Evolutionary conservation across 1,139 yeast genomes (phyloP), one percentile per base, ranked within the genome.

Genomic region (Yamadazyma sp.): DNA sequence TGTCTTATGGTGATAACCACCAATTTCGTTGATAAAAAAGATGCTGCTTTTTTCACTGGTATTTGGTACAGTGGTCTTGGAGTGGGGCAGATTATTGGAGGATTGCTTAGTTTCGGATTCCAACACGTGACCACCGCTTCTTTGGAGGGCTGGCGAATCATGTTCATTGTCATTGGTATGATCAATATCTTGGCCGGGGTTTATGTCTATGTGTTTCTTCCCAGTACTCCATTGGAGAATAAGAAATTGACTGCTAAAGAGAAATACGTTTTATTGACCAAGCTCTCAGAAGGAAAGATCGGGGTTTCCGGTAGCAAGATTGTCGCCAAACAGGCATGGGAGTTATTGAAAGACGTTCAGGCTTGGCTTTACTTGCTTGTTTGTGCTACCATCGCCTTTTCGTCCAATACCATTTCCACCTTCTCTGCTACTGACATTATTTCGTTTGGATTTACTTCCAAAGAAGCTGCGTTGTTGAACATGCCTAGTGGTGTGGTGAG

Each of bases 241-340:
- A 62, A 17, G 49, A 62, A 61, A 51, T 54, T 45, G 58, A 77
- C 41, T 57, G 62, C 20, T 65, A 67, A 23, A 63, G 70, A 34
- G 61, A 66, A 40, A 59, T 61, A 44, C 33, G 44, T 29, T 34
- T 54, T 38, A 55, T 59, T 15, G 59, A 61, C 17, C 53, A 59
- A 40, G 17, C 35, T 46, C 12, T 29, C 44, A 3, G 40, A 42
- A 28, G 44, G 34, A 8, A 62, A 61, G 40, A 47, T 72, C 8
- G 54, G 78, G 2, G 70, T 74, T 36, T 76, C 70, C 43, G 73
- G 68, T 41, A 71, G 67, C 40, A 48, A 46, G 14, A 65, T 74
- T 51, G 73, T 69, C 44, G 61, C 51, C 41, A 47, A 60, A 26
- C 80, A 75, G 43, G 59, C 65, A n/a, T 42, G 54, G n/a, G 80